Conservation (phyloP, 768 basidiomycete species). For the Naganishia vaughanmartiniae region DNA sequence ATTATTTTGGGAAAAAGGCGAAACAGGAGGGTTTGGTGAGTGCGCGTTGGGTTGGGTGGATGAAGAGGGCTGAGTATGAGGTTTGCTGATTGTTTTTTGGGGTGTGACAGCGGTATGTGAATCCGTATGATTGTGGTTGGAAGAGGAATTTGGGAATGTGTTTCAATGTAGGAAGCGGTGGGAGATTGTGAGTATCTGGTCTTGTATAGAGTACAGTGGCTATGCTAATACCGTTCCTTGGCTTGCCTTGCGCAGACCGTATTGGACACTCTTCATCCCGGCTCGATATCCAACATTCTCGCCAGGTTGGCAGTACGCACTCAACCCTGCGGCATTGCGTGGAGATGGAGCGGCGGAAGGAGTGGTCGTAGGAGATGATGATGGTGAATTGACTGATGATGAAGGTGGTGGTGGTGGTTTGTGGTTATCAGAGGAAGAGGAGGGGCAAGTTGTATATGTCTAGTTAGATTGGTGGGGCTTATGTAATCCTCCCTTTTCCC, state of each 20-base stretch:
- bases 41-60: conserved; percentile 22
- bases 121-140: conserved; percentile 87
- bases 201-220: not conserved
- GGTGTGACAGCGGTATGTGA: conserved; percentile 67
- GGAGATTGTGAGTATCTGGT: conserved; percentile 69
- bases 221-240: conserved; percentile 3
- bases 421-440: conserved; percentile 1
- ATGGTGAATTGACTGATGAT: conserved; percentile 84
- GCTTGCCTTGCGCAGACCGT: conserved; percentile 59
- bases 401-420: conserved; percentile 55
- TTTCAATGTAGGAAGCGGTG: conserved; percentile 77
- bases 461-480: not conserved
- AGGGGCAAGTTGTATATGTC: not conserved
- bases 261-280: conserved; percentile 77
- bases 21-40: conserved; percentile 67
- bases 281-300: conserved; percentile 75
- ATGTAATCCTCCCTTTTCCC: conserved; percentile 7
- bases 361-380: conserved; percentile 60
- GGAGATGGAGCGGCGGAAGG: conserved; percentile 63
- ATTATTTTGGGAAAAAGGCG: conserved; percentile 70
- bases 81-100: not conserved
- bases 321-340: conserved; percentile 53
- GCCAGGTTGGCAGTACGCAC: conserved; percentile 61
- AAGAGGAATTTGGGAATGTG: conserved; percentile 74
- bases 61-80: not conserved